phyloP scores from a whole-genome alignment of 805 yeast species.

The Ogataea kodamae region DNA sequence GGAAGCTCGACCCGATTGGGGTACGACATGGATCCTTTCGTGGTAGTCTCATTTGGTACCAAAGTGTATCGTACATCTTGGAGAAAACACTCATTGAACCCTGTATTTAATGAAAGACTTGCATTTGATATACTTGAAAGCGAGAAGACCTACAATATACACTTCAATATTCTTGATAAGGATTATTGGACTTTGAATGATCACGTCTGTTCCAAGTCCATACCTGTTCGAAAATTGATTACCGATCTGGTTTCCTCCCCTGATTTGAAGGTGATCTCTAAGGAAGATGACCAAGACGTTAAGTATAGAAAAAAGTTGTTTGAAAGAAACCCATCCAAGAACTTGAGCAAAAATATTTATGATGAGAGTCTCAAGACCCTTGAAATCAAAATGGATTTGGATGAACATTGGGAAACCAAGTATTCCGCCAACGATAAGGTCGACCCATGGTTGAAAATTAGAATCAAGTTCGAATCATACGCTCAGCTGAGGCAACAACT shows the following conservation, averaged over 20 bases:
- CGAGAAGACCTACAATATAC: conserved; percentile 63
- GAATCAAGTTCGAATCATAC: conserved; percentile 68
- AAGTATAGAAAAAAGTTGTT: conserved; percentile 19
- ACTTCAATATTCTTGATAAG: conserved; percentile 75
- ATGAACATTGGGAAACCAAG: conserved; percentile 31
- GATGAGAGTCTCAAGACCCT: conserved; percentile 42
- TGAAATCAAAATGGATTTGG: conserved; percentile 31
- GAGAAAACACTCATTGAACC: conserved; percentile 77
- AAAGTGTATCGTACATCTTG: conserved; percentile 83
- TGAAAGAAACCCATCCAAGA: conserved; percentile 31
- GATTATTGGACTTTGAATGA: conserved; percentile 84
- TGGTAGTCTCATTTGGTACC: conserved; percentile 85
- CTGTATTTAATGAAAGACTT: conserved; percentile 74
- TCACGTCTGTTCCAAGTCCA: conserved; percentile 62
- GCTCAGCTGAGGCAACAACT: conserved; percentile 58
- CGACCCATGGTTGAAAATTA: conserved; percentile 53
- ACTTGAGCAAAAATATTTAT: conserved; percentile 34
- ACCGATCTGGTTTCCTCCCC: conserved; percentile 10
- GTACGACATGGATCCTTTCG: conserved; percentile 96
- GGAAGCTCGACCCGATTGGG: conserved; percentile 67
- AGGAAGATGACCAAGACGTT: conserved; percentile 13
- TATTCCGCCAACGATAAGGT: conserved; percentile 37
- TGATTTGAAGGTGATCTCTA: conserved; percentile 14
- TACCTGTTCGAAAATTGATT: conserved; percentile 45
- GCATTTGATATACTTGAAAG: conserved; percentile 71